Base-by-base conservation (phyloP, 106 monocot genomes). In the Dendrobium nobile region DNA sequence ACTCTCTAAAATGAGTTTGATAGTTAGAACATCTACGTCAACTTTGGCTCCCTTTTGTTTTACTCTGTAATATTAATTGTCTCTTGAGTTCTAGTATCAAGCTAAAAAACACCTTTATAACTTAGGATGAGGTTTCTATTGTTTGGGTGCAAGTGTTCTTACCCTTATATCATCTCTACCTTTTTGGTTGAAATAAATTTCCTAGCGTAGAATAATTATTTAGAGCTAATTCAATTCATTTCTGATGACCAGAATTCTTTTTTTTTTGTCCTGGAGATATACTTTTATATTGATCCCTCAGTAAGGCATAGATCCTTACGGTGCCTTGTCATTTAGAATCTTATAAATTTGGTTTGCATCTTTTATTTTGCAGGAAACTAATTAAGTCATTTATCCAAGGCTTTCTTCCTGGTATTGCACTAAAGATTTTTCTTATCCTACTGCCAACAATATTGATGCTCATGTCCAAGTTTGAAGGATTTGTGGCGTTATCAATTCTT, bases 381-480 rank as follows among this genome's bases (percentile, higher is more conserved):
- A 82, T 91, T 20, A 91, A 91, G 77, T 91, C 91, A 61, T 72
- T 91, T 55, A 87, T 91, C 40, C 91, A 91, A 83, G 91, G 91
- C 19, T 79, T 88, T 77, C 91, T 91, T 83, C 88, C 91, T 7
- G 91, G 91, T 28, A 86, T 91, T 77, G 88, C 85, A 72, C 79
- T 91, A 15, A 91, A 91, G 80, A 87, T 91, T 72, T 91, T 91
- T 83, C 88, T 91, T 26, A 85, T 87, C 54, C 54, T 91, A 15
- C 82, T 91, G 26, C 91, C 91, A 28, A 87, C 85, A 24, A 88
- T 91, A 68, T 59, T 91, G 87, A 91, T 91, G 91, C 8, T 88
- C 40, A 88, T 91, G 91, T 91, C 91, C 26, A 91, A 85, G 85
- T 85, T 91, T 47, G 91, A 91, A 84, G 91, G 91, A 79, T 78